Base-by-base conservation (phyloP, 78 protist genomes). In the Dictyostelium purpureum region DNA sequence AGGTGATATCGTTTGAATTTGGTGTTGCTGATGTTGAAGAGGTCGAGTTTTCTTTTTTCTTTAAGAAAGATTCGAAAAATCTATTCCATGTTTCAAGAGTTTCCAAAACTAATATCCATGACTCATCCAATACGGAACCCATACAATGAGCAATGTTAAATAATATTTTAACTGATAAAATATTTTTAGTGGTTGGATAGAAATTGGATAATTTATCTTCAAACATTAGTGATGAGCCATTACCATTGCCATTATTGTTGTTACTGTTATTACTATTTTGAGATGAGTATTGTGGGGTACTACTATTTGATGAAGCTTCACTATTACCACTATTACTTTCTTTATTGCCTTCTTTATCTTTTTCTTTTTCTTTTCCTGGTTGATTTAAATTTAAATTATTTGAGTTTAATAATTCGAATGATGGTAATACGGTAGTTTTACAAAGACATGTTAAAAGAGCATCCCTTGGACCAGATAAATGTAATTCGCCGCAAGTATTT, bases 71-170 rank as follows among this genome's bases (percentile, higher is more conserved):
- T 42, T 90, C 73, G 38, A 90, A 54, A 9, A 90, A 24, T 37
- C 35, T 59, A 28, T 80, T 83, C 90, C 89, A 77, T 47, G 76
- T 79, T 6, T 92, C 88, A 5, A 92, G 35, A n/a, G 95, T 83
- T 18, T 92, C 95, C 56, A 92, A 75, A 4, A 92, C 95, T 31
- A 92, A 28, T 47, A 83, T 61, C 95, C 95, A 92, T 28, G 91
- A 54, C 31, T 92, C 91, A 54, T 92, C 90, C 24, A 92, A 54
- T 10, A 92, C 67, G 4, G 42, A 21, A 3, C 95, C 95, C 95
- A 92, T 92, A 38, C 95, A 92, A 80, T 92, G 95, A 31, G 95
- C 95, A 5, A 92, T 92, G 38, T 92, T 92, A n/a, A 92, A 67
- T 51, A 92, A 61, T 40, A 88, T 80, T 40, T 92, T 92, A 12